Evolutionary conservation across 371 early-diverging fungal genomes (phyloP), one percentile per base, ranked within the genome.

Genomic region (Actinomortierella ambigua): DNA sequence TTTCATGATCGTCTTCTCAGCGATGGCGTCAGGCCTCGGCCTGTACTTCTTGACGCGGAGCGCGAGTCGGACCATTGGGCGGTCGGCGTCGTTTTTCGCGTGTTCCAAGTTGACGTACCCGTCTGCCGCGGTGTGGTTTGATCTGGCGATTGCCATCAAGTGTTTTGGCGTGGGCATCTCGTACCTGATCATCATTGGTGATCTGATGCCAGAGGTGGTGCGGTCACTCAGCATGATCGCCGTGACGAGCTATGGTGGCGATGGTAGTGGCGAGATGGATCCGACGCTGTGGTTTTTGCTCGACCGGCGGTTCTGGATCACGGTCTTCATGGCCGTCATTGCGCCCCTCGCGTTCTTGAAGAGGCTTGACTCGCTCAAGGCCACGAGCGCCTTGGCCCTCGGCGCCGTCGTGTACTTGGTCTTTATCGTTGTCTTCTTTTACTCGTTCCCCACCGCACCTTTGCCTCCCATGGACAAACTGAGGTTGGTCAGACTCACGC

Each of bases 91-190:
- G 13, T 98, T 98, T 75, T 94, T 93, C 76, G 87, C 93, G 15
- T 85, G 97, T 42, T 88, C 97, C 11, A 85, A 91, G 61, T 79
- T 94, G 54, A 97, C 96, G 13, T 97, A 98, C 80, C 99, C 99
- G 27, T 77, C 80, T 44, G 92, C 96, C 4, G 93, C 93, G 6
- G 79, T 96, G 18, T 85, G 90, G 43, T 97, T 99, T 68, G 99
- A 99, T 71, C 56, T 91, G 34, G 98, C 99, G 39, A 98, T 99
- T 66, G 99, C 99, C 34, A 81, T 99, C 69, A 99, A 99, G 77
- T 99, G 99, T 76, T 99, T 99, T 83, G 99, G 99, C 26, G 99
- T 99, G 2, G 90, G 95, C n/a, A 84, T 96, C 34, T 96, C 98
- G n/a, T 99, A 99, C 77, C 79, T 99, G 46, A 93, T 99, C 52